phyloP scores from a whole-genome alignment of 192 early-diverging fungal species.

The Pilobolus umbonatus region DNA sequence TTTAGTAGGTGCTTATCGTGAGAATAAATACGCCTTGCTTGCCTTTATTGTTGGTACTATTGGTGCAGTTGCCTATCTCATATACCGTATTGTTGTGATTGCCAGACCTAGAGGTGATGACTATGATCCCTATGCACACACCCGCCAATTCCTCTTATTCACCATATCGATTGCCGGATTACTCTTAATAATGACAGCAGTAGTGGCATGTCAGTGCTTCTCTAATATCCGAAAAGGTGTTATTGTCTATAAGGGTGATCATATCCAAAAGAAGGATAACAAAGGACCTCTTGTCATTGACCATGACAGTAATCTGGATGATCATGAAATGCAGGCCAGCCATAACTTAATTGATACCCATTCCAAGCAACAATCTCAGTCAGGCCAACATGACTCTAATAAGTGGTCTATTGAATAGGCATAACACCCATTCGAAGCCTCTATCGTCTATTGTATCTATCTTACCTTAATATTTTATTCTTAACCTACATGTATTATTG shows the following conservation, averaged over 20 bases:
- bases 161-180: conserved; percentile 22
- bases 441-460: too few relatives aligned
- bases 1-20: conserved; percentile 21
- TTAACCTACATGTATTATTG: too few relatives aligned
- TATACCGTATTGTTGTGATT: conserved; percentile 26
- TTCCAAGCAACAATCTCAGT: neutral
- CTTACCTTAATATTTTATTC: too few relatives aligned
- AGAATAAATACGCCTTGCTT: conserved; percentile 33
- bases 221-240: conserved; percentile 7
- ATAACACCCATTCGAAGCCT: neutral
- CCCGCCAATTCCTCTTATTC: conserved; percentile 37
- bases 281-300: neutral
- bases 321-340: neutral
- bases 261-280: neutral
- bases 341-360: conserved; percentile 8
- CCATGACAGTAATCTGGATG: conserved; percentile 6
- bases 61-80: conserved; percentile 24
- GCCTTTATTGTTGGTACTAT: conserved; percentile 12
- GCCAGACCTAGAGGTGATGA: conserved; percentile 1
- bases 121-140: conserved; percentile 39
- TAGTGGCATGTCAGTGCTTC: conserved; percentile 14
- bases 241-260: neutral
- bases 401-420: conserved; percentile 29
- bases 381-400: neutral
- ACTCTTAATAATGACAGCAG: conserved; percentile 20